These are phyloP conservation scores for Cladophialophora carrionii DNA, from an alignment of 2,329 filamentous ascomycete genomes.

Conservation along the genomic window DNA sequence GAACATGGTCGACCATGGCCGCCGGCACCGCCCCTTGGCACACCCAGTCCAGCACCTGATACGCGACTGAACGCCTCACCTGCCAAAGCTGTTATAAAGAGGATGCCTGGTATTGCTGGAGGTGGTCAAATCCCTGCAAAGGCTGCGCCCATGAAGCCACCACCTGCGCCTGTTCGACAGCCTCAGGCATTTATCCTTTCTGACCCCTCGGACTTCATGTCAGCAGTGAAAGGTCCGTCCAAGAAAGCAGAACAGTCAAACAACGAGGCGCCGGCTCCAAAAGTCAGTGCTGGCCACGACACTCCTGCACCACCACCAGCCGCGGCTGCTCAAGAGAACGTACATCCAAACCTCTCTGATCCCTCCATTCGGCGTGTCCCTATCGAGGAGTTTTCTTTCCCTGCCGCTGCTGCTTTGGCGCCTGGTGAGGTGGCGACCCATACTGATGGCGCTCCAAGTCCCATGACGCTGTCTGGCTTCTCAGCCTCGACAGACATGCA, in stretches of 20 bases:
- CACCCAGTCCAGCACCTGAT: conserved; percentile 4
- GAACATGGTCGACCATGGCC: conserved; percentile 24
- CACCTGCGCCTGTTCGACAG: background rate
- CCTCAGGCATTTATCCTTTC: background rate
- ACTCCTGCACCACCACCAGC: background rate
- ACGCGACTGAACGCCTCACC: background rate
- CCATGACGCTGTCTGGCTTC: conserved; percentile 20
- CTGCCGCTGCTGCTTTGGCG: conserved; percentile 6
- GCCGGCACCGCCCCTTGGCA: conserved; percentile 18
- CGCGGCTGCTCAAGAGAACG: background rate
- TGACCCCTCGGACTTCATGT: conserved; percentile 23
- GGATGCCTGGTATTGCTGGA: background rate
- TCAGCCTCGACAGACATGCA: conserved; percentile 1
- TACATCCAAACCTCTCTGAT: background rate
- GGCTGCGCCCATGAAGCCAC: background rate
- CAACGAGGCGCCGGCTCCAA: background rate
- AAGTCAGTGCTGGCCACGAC: background rate
- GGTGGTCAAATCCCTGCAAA: background rate
- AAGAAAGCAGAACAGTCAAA: conserved; percentile 1
- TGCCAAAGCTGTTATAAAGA: background rate
- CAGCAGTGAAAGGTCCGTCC: conserved; percentile 2
- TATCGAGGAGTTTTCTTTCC: conserved; percentile 23
- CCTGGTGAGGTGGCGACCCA: conserved; percentile 23
- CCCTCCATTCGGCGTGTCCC: conserved; percentile 20
- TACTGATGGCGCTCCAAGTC: conserved; percentile 29